Evolutionary conservation across 1,284 basidiomycete species (phyloP), one percentile per base, ranked within the genome.

Genomic region (Schizophyllum amplum): DNA sequence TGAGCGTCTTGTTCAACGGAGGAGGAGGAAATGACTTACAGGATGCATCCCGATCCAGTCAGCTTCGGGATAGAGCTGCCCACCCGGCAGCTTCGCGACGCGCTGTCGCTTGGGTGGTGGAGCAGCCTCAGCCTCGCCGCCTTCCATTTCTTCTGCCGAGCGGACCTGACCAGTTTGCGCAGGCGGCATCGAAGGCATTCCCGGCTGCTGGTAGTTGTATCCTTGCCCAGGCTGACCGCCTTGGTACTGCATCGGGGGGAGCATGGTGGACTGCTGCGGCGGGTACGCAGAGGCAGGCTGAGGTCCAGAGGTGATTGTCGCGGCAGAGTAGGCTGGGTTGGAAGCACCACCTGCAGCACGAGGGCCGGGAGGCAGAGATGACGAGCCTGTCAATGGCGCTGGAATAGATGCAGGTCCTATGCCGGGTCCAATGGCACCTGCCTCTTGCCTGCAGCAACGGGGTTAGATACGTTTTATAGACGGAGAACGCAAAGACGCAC

Each of bases 11-110:
- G 46, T 54, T 2, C 1, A 33, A 55, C 21, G 51, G 58, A 51
- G 54, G 33, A 51, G 24, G 24, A 33, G 42, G 11, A 49, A 47
- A 52, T 27, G 21, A 72, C 82, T 72, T 58, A 87, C 86, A 33
- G 92, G 91, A 70, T 97, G 92, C 78, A 92, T 83, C 53, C 77
- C 78, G 64, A 92, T 83, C 94, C 94, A 97, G 68, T 94, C 90
- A 57, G 83, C 77, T 66, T 93, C 92, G 4, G 90, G 80, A 69
- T 91, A 94, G 59, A 88, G 72, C 59, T 85, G 83, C 1, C 90
- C 90, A 46, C 85, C 88, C 1, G 88, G 88, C 50, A 92, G 72
- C 69, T 92, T 93, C 26, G 86, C 86, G 20, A 94, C 82, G 59
- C 83, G 84, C 66, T 90, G 88, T 55, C 91, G 79, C 72, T 95